Evolutionary conservation across 805 yeast species (phyloP), one percentile per base, ranked within the genome.

Genomic region (Cyberlindnera japonica): DNA sequence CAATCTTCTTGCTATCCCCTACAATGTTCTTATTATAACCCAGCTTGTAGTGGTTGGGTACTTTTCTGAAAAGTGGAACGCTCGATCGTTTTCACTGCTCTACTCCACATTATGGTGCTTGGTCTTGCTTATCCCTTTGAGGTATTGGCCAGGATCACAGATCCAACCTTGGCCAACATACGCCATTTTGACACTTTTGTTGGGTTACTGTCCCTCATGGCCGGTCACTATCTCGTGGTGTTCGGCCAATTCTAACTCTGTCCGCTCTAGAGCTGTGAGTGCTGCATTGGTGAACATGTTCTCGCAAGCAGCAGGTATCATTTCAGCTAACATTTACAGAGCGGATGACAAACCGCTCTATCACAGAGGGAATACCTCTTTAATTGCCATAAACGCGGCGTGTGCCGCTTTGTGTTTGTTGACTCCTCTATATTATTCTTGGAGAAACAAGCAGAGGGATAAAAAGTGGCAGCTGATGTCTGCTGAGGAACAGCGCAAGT

Each of bases 251-350:
- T 71, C 86, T 9, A 74, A 77, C 55, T 68, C 81, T 1, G 83
- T 82, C 20, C 61, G 81, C n/a, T 64, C 77, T 3, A 65, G 90
- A 49, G 75, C 88, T 0, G 78, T 82, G 5, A 71, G 82, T 12
- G 76, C 86, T 0, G 79, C 88, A 0, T 42, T 82, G 34, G 80
- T 75, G 53, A 83, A 81, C 51, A 79, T 81, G 68, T 72, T 69
- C 55, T 76, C 75, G 1, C 89, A 83, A 54, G 64, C 76, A 0
- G 82, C 79, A 1, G 58, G 65, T 15, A 77, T 83, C 35, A 62
- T 74, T 9, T 63, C 77, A 3, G 63, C 79, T 7, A 75, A 81
- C 50, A 68, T 83, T 6, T 83, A 82, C 58, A 59, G 80, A 35
- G 55, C 57, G 1, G 71, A 68, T 31, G 90, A 83, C 53, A 63